A percentile compares a stretch with the other conserved stretches of the same genome.
Conservation (phyloP, 177 flowering plant species). For the Vitis hybrid region DNA sequence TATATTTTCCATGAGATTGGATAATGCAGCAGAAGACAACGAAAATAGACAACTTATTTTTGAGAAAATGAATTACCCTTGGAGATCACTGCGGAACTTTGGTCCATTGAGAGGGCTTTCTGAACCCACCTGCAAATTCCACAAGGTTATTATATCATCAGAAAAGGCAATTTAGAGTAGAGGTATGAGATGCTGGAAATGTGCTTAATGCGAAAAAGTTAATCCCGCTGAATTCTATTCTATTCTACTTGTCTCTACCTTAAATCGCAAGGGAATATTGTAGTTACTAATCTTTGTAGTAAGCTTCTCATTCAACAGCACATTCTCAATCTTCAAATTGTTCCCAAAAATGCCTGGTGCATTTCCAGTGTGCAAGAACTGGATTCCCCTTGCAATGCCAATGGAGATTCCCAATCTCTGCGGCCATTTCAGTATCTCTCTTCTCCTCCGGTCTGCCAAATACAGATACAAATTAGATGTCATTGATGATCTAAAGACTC, state of each 20-base stretch:
- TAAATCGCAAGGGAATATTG: conserved; percentile 51
- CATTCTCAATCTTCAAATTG: conserved; percentile 53
- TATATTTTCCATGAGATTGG: background rate
- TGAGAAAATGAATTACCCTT: conserved; percentile 29
- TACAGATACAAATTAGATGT: background rate
- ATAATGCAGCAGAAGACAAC: background rate
- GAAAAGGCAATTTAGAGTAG: background rate
- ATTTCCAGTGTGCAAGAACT: conserved; percentile 71
- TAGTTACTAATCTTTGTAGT: conserved; percentile 67
- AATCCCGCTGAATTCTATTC: background rate
- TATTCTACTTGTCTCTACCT: conserved; percentile 30
- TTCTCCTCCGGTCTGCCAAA: conserved; percentile 58
- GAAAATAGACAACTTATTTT: background rate
- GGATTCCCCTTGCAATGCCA: conserved; percentile 74
- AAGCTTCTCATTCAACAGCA: conserved; percentile 71
- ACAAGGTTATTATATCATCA: background rate
- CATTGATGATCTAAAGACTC: background rate
- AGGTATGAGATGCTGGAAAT: background rate
- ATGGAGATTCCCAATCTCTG: conserved; percentile 70
- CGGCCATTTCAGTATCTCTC: conserved; percentile 74
- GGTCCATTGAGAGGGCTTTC: conserved; percentile 42
- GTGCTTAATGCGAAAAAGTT: too few species aligned
- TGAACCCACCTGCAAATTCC: conserved; percentile 41
- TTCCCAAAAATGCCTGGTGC: conserved; percentile 66
- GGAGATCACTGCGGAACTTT: conserved; percentile 11